phyloP scores from a whole-genome alignment of 2,329 filamentous ascomycete genomes.

The Aspergillus pseudoviridinutans region DNA sequence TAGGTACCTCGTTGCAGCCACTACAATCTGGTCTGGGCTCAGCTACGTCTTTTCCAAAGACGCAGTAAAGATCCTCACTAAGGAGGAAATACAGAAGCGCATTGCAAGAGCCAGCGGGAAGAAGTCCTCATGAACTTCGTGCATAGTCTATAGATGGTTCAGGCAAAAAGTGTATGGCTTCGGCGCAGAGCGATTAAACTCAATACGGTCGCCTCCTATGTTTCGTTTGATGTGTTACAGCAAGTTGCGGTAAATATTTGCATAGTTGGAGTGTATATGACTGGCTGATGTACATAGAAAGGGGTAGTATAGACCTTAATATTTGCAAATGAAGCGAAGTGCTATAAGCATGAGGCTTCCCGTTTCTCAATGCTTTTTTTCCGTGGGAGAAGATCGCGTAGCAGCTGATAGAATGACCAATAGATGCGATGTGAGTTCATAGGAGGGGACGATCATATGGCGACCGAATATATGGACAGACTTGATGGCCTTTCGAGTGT shows the following conservation, averaged over 20 bases:
- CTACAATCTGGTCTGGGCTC: slow-evolving; percentile 88
- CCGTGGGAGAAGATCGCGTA: neutral
- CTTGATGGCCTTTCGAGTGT: neutral
- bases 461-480: neutral
- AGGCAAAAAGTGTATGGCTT: neutral
- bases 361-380: neutral
- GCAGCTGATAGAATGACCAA: neutral
- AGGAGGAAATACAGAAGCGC: slow-evolving; percentile 38
- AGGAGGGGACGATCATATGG: neutral
- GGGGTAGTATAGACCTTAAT: neutral
- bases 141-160: neutral
- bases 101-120: slow-evolving; percentile 28
- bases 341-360: neutral
- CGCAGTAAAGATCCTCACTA: slow-evolving; percentile 76
- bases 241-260: neutral
- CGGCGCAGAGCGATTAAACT: neutral
- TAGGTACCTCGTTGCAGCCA: slow-evolving; percentile 79
- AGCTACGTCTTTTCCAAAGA: slow-evolving; percentile 91
- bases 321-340: neutral
- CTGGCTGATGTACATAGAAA: slow-evolving; percentile 1
- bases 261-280: slow-evolving; percentile 1
- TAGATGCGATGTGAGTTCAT: neutral
- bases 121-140: slow-evolving; percentile 9
- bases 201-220: neutral
- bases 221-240: neutral